A percentile compares a stretch with the other conserved stretches of the same genome.
Conservation (phyloP, 345 rosid genomes). For the Mallotus nudiflorus region DNA sequence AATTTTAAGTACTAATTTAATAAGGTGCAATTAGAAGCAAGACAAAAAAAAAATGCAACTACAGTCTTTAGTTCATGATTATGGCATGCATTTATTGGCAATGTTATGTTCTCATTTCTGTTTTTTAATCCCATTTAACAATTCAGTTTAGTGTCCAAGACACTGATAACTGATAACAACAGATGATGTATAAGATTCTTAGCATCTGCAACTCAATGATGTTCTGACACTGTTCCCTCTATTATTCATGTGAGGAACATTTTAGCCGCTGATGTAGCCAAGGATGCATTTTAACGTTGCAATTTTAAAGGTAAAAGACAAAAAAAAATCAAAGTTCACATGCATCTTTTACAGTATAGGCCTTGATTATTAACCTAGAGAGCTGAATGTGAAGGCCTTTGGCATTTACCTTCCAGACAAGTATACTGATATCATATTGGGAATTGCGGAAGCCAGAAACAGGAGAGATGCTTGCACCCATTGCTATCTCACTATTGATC, state of each 20-base stretch:
- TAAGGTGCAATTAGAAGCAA: background rate
- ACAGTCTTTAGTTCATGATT: background rate
- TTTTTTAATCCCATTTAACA: background rate
- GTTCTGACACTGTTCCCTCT: constrained; percentile 20
- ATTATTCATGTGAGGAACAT: background rate
- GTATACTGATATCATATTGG: constrained; percentile 88
- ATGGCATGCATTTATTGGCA: background rate
- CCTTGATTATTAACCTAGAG: background rate
- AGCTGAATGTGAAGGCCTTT: background rate
- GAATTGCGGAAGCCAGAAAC: constrained; percentile 56
- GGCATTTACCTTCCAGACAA: constrained; percentile 84
- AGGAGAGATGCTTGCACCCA: constrained; percentile 99
- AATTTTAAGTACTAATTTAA: background rate
- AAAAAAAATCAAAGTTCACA: constrained; percentile 5
- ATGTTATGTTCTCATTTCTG: background rate
- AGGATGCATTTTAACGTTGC: background rate
- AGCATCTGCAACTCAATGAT: constrained; percentile 12
- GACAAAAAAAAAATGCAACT: background rate
- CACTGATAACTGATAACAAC: too few species aligned
- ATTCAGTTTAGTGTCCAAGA: too few species aligned
- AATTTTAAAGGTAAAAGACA: background rate
- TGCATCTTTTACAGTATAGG: constrained; percentile 7
- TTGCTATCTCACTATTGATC: constrained; percentile 89
- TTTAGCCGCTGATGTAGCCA: background rate
- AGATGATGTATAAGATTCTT: constrained; percentile 8